Base-by-base conservation (phyloP, 2,329 filamentous ascomycete genomes). In the Fusarium keratoplasticum region DNA sequence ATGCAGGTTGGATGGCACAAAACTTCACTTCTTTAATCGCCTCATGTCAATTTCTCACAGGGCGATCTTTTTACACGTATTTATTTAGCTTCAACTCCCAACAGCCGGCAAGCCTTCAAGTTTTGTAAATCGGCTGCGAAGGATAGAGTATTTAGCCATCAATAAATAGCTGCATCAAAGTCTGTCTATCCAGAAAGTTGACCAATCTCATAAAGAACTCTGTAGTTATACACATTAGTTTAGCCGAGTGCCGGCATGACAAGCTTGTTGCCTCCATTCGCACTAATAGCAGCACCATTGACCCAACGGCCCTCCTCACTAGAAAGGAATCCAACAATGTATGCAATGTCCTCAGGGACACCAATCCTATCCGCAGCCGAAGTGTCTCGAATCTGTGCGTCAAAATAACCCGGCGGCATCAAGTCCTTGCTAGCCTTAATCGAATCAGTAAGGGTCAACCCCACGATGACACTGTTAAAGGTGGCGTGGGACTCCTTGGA, bases 61-160 rank as follows among this genome's bases (percentile, higher is more conserved):
- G 42, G 38, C 31, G 44, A 62, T 52, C 44, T n/a, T 62, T 50
- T 62, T 62, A 62, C 27, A 54, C 36, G 11, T 67, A 70, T 35
- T 64, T 66, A 27, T 52, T 52, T 52, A 52, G 64, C 60, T 54
- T 63, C n/a, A 58, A 25, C 31, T 18, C 33, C 33, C 9, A 16
- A 10, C 54, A 38, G 29, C 6, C n/a, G 16, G 18, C 8, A 58
- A 25, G 54, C 16, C 20, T n/a, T 5, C 4, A 7, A 18, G 22
- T 36, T 14, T 13, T 25, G 33, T 27, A 2, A 38, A 22, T 11
- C 16, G 22, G 22, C 16, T 38, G 16, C 7, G 5, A 36, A 58
- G 54, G 31, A 16, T 18, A 14, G 22, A 38, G 54, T 25, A 58
- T 58, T 25, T 35, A 58, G 20, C 33, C 22, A 58, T 38, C 31